phyloP scores from a whole-genome alignment of 192 early-diverging fungal genomes.

The Coemansia sp. region DNA sequence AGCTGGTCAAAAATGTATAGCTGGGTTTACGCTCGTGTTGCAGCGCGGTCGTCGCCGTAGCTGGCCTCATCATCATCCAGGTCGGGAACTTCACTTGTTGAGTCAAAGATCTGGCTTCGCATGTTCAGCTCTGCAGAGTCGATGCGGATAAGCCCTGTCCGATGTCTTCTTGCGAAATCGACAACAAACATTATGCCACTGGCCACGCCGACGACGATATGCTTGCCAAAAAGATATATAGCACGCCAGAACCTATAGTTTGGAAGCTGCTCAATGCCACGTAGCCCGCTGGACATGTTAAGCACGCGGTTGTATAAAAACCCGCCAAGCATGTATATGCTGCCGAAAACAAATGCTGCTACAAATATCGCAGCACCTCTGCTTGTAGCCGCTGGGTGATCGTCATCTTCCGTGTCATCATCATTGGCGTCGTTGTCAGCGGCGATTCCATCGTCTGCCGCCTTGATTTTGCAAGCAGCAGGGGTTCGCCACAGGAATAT shows the following conservation, averaged over 20 bases:
- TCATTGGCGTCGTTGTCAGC: not conserved
- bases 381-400: slow-evolving; percentile 5
- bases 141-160: slow-evolving; percentile 34
- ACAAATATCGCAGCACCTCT: slow-evolving; percentile 41
- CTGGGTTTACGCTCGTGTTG: not conserved
- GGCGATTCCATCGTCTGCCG: too few relatives aligned
- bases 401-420: not conserved
- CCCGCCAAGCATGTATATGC: slow-evolving; percentile 57
- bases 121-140: slow-evolving; percentile 41
- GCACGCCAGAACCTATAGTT: slow-evolving; percentile 55
- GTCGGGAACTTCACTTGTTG: not conserved
- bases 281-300: slow-evolving; percentile 47
- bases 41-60: not conserved
- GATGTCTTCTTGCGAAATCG: slow-evolving; percentile 18
- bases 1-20: too few relatives aligned
- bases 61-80: slow-evolving; percentile 14
- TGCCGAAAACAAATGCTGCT: slow-evolving; percentile 40
- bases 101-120: slow-evolving; percentile 39
- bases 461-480: slow-evolving; percentile 37
- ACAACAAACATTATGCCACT: slow-evolving; percentile 10
- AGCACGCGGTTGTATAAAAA: slow-evolving; percentile 57
- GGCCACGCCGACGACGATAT: not conserved
- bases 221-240: slow-evolving; percentile 35
- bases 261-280: slow-evolving; percentile 57
- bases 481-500: slow-evolving; percentile 59